Conservation (phyloP, 139 green algal genomes). For the Chlorella ohadii region DNA sequence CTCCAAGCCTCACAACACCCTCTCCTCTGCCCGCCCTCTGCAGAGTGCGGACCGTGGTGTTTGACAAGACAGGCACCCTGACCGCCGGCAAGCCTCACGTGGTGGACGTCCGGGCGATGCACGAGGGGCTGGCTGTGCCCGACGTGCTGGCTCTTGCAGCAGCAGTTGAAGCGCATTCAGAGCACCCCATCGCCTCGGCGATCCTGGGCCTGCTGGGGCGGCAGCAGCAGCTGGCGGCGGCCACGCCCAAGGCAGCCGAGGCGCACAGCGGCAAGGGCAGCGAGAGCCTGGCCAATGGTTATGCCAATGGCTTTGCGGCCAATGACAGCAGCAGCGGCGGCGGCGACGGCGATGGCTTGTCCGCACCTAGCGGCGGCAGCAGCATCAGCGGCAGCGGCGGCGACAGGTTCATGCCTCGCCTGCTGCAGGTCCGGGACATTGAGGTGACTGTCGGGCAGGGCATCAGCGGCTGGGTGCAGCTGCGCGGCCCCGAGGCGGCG, state of each 20-base stretch:
- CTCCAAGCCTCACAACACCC: neutral
- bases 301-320: no score
- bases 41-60: conserved; percentile 72
- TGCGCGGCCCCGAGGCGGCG: neutral
- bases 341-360: neutral
- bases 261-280: no score
- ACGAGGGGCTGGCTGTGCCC: conserved; percentile 17
- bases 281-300: no score
- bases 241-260: neutral
- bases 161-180: conserved; percentile 82
- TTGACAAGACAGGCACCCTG: conserved; percentile 99
- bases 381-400: neutral
- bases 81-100: conserved; percentile 83
- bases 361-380: neutral
- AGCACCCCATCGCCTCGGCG: conserved; percentile 92
- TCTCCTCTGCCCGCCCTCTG: neutral
- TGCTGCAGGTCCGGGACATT: conserved; percentile 6
- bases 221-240: neutral
- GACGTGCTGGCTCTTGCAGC: conserved; percentile 74
- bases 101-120: conserved; percentile 30
- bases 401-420: neutral
- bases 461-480: conserved; percentile 45
- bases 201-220: conserved; percentile 63
- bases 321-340: conserved; percentile 17
- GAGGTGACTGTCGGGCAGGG: conserved; percentile 44